Evolutionary conservation across 2,329 filamentous ascomycete species (phyloP).

Genomic region (Davidsoniella neocaledoniae): DNA sequence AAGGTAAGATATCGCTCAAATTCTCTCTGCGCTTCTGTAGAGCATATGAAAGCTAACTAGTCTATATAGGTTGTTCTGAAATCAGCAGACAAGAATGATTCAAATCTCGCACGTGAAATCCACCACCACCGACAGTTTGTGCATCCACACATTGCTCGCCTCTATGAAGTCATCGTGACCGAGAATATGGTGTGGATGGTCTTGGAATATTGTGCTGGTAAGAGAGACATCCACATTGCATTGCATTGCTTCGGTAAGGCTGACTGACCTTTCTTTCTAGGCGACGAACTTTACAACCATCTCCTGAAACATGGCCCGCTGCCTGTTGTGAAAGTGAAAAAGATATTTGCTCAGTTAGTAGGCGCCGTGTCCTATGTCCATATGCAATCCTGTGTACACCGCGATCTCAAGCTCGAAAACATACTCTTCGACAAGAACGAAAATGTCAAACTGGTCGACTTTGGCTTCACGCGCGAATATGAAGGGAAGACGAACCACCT

Average conservation of each 20-base stretch:
- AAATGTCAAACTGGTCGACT: slow-evolving; percentile 95
- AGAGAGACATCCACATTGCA: slow-evolving; percentile 12
- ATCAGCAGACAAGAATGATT: slow-evolving; percentile 88
- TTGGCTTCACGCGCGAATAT: slow-evolving; percentile 95
- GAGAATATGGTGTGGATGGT: slow-evolving; percentile 92
- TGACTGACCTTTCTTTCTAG: slow-evolving; percentile 25
- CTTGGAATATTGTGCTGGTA: slow-evolving; percentile 88
- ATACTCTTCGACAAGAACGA: slow-evolving; percentile 76
- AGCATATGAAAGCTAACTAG: neutral
- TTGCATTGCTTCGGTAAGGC: neutral
- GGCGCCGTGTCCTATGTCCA: slow-evolving; percentile 93
- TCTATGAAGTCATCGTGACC: slow-evolving; percentile 97
- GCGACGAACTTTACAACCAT: slow-evolving; percentile 95
- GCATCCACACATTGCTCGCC: slow-evolving; percentile 86
- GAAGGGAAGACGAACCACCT: slow-evolving; percentile 87
- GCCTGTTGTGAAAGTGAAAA: slow-evolving; percentile 73
- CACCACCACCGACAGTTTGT: slow-evolving; percentile 97
- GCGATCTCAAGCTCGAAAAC: slow-evolving; percentile 80
- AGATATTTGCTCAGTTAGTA: slow-evolving; percentile 88
- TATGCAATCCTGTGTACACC: slow-evolving; percentile 85
- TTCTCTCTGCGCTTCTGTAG: too few species aligned
- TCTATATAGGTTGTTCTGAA: slow-evolving; percentile 66
- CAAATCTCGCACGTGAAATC: slow-evolving; percentile 91
- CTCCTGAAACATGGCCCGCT: slow-evolving; percentile 75
- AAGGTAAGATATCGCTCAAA: slow-evolving; percentile 43